Percentiles rank a stretch among this genome's conserved stretches.
These are phyloP conservation scores for Lipomyces orientalis DNA, from an alignment of 805 yeast genomes.

Conservation along the genomic window DNA sequence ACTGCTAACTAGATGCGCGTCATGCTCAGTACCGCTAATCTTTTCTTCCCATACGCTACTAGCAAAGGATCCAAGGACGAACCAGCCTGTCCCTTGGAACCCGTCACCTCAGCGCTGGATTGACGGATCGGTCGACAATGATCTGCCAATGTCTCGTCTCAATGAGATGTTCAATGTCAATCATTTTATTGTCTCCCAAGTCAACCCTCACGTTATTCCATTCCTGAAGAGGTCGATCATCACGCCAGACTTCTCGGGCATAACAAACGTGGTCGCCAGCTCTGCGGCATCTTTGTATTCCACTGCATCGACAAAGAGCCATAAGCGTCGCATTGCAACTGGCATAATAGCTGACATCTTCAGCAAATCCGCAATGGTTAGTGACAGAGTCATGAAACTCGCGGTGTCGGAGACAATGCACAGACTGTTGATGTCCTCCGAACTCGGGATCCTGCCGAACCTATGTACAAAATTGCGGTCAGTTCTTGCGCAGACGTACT, in stretches of 20 bases:
- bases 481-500: constrained; percentile 81
- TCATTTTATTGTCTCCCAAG: constrained; percentile 97
- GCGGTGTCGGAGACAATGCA: constrained; percentile 77
- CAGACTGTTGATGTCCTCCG: constrained; percentile 71
- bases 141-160: constrained; percentile 84
- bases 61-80: constrained; percentile 79
- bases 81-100: constrained; percentile 79
- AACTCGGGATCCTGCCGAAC: constrained; percentile 76
- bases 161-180: constrained; percentile 98
- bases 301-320: neutral
- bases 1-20: constrained; percentile 77
- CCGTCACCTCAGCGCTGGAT: constrained; percentile 79
- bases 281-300: constrained; percentile 5
- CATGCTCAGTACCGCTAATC: constrained; percentile 91
- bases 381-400: constrained; percentile 41
- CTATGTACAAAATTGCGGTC: constrained; percentile 74
- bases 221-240: constrained; percentile 50
- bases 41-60: constrained; percentile 85
- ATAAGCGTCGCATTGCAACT: constrained; percentile 12
- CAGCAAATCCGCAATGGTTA: constrained; percentile 15
- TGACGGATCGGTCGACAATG: constrained; percentile 96
- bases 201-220: constrained; percentile 95
- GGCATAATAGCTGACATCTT: constrained; percentile 13
- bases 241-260: constrained; percentile 15
- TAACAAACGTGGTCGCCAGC: neutral